These are phyloP conservation scores for Penicillium goetzii DNA, from an alignment of 495 filamentous ascomycete genomes.

Conservation along the genomic window DNA sequence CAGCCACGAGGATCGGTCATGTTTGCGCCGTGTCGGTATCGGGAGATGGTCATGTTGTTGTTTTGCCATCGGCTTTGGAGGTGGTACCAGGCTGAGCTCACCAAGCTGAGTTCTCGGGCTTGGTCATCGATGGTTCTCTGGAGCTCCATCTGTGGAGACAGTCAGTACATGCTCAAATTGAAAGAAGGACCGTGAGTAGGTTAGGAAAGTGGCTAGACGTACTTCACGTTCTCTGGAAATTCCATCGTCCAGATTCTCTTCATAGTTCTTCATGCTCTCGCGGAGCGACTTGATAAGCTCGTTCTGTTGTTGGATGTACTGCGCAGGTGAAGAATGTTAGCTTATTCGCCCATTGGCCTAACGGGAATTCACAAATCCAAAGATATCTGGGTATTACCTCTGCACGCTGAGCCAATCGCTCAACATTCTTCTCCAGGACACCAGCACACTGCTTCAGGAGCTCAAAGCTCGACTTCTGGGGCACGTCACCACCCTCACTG, in stretches of 20 bases:
- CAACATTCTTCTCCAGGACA: constrained; percentile 50
- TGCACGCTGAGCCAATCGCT: constrained; percentile 51
- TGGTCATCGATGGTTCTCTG: constrained; percentile 70
- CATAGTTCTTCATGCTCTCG: constrained; percentile 56
- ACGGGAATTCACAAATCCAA: neutral
- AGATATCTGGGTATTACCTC: constrained; percentile 43
- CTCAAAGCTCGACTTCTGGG: constrained; percentile 46
- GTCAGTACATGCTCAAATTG: constrained; percentile 20
- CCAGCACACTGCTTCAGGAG: constrained; percentile 49
- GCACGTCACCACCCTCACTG: constrained; percentile 36
- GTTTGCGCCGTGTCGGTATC: constrained; percentile 57
- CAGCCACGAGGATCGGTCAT: constrained; percentile 83
- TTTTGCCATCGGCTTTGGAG: constrained; percentile 82
- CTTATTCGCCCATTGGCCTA: too few species aligned
- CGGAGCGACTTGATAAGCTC: constrained; percentile 61
- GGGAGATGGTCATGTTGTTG: constrained; percentile 72
- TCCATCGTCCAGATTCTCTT: constrained; percentile 47
- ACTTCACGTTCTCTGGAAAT: constrained; percentile 56
- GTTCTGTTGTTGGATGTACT: constrained; percentile 67
- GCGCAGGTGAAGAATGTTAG: constrained; percentile 19
- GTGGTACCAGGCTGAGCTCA: constrained; percentile 91
- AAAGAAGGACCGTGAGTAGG: constrained; percentile 3
- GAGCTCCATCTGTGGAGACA: constrained; percentile 52
- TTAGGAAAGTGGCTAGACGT: constrained; percentile 21
- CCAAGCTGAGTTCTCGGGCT: constrained; percentile 77